phyloP scores from a whole-genome alignment of 257 asterid species.

The Datura wrightii region DNA sequence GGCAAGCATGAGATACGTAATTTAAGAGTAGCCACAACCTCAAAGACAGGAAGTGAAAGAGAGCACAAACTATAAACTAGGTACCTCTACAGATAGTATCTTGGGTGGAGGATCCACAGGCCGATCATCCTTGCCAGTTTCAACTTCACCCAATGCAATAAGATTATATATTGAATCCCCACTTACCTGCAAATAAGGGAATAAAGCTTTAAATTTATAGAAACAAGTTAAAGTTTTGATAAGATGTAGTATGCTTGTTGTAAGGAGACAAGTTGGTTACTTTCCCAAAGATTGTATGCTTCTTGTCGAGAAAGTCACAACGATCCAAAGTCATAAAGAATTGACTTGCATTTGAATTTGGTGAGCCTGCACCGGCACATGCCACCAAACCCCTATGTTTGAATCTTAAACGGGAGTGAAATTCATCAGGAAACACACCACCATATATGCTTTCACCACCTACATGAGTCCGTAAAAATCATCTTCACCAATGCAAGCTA shows the following conservation, averaged over 20 bases:
- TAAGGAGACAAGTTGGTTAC: constrained; percentile 47
- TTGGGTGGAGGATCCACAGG: constrained; percentile 90
- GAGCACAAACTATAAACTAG: constrained; percentile 35
- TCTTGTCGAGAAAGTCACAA: constrained; percentile 89
- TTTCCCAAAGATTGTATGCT: constrained; percentile 95
- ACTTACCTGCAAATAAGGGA: constrained; percentile 62
- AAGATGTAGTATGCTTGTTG: constrained; percentile 20
- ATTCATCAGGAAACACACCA: constrained; percentile 82
- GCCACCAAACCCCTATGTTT: constrained; percentile 99
- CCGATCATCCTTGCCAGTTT: constrained; percentile 79
- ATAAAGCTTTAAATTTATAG: constrained; percentile 32
- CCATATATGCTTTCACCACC: constrained; percentile 98
- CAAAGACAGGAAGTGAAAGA: constrained; percentile 1
- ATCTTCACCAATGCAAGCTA: constrained; percentile 30
- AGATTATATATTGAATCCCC: constrained; percentile 94
- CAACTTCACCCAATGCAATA: constrained; percentile 76
- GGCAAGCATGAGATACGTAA: not conserved
- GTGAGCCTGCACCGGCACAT: constrained; percentile 84
- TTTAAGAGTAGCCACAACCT: constrained; percentile 21
- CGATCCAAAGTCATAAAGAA: constrained; percentile 89
- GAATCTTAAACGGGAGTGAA: constrained; percentile 94
- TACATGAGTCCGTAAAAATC: constrained; percentile 40
- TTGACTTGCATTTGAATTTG: constrained; percentile 93
- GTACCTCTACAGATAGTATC: constrained; percentile 88
- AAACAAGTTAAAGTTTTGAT: constrained; percentile 28